phyloP scores from a whole-genome alignment of 2,329 filamentous ascomycete species.

The Alternaria rosae region DNA sequence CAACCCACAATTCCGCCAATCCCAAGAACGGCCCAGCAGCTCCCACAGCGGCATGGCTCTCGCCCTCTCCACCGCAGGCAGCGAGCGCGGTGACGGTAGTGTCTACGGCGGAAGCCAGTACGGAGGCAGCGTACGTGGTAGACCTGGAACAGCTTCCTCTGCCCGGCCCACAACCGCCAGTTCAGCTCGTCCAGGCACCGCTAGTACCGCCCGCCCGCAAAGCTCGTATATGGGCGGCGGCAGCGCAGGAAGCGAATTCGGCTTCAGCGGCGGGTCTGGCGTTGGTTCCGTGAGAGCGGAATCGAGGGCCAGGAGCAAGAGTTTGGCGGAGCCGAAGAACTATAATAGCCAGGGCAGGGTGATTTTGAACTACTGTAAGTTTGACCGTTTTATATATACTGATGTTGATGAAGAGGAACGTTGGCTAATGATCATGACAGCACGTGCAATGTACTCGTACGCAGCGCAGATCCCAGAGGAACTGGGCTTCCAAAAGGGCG shows the following conservation, averaged over 20 bases:
- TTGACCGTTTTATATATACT: background rate
- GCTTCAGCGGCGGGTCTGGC: constrained; percentile 29
- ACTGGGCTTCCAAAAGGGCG: constrained; percentile 89
- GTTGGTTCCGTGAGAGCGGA: constrained; percentile 41
- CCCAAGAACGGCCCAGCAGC: constrained; percentile 59
- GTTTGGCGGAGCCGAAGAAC: constrained; percentile 83
- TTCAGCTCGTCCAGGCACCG: background rate
- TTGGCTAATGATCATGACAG: constrained; percentile 56
- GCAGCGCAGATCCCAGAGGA: constrained; percentile 95
- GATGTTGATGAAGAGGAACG: background rate
- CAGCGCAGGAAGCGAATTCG: constrained; percentile 36
- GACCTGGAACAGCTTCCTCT: constrained; percentile 13
- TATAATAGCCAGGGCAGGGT: constrained; percentile 85
- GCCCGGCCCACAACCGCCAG: background rate
- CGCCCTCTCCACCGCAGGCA: constrained; percentile 52
- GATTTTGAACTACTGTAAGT: constrained; percentile 93
- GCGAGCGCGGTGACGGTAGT: constrained; percentile 48
- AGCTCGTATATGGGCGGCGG: constrained; percentile 54
- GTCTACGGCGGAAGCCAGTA: constrained; percentile 49
- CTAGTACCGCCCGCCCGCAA: constrained; percentile 47
- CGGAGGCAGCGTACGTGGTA: constrained; percentile 50
- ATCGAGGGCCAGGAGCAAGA: constrained; percentile 74
- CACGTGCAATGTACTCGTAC: constrained; percentile 93
- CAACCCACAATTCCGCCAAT: constrained; percentile 59
- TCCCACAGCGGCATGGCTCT: constrained; percentile 55